These are phyloP conservation scores for Rhizomucor pusillus DNA, from an alignment of 371 early-diverging fungal species.

Conservation along the genomic window DNA sequence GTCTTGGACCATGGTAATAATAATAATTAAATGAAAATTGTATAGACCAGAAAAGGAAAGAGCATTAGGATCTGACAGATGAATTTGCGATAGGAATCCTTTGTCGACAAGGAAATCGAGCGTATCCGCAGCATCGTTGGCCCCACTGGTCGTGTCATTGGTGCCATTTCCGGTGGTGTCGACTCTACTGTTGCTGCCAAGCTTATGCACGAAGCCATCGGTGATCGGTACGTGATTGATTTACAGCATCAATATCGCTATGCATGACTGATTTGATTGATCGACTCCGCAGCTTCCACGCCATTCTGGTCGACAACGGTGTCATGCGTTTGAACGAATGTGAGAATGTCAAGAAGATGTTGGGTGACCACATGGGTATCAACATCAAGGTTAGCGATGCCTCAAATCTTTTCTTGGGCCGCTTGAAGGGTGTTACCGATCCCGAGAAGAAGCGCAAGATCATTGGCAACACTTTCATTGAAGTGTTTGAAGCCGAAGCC, in stretches of 20 bases:
- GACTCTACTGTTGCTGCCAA: slow-evolving; percentile 96
- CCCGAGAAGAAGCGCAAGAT: slow-evolving; percentile 97
- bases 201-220: slow-evolving; percentile 95
- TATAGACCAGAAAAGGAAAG: too few species aligned
- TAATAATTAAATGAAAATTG: too few species aligned
- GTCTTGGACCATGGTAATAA: slow-evolving; percentile 97
- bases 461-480: slow-evolving; percentile 97
- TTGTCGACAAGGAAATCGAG: slow-evolving; percentile 95
- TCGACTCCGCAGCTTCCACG: slow-evolving; percentile 73
- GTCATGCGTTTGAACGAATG: slow-evolving; percentile 98
- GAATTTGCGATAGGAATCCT: too few species aligned
- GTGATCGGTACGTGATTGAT: slow-evolving; percentile 67
- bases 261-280: background rate
- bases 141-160: slow-evolving; percentile 89
- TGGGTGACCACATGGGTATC: slow-evolving; percentile 89
- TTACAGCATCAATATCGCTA: background rate
- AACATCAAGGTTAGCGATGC: slow-evolving; percentile 94
- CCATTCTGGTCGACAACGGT: slow-evolving; percentile 96
- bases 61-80: too few species aligned
- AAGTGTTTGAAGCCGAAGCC: slow-evolving; percentile 95
- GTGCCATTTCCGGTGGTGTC: slow-evolving; percentile 97
- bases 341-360: slow-evolving; percentile 73
- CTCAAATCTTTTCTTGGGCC: slow-evolving; percentile 81
- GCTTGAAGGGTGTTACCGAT: slow-evolving; percentile 89
- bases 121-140: slow-evolving; percentile 91